phyloP scores from a whole-genome alignment of 495 filamentous ascomycete genomes.

The Chlorociboria aeruginascens region DNA sequence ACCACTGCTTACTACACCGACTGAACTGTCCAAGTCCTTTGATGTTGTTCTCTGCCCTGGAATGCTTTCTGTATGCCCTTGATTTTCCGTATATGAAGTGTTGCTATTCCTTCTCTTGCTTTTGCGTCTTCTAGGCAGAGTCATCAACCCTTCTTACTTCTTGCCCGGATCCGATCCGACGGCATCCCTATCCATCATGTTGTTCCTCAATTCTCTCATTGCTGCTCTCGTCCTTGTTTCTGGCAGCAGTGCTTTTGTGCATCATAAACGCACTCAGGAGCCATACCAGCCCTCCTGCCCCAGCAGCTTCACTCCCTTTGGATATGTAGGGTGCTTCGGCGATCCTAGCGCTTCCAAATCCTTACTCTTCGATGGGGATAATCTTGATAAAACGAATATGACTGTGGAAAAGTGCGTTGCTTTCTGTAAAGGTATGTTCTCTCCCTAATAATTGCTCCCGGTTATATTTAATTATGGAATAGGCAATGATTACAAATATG shows the following conservation, averaged over 20 bases:
- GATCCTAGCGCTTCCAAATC: conserved; percentile 25
- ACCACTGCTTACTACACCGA: no score
- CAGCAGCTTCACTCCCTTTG: conserved; percentile 33
- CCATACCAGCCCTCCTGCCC: conserved; percentile 27
- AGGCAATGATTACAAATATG: conserved; percentile 39
- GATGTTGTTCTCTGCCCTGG: neutral
- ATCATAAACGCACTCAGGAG: conserved; percentile 19
- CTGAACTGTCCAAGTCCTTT: neutral
- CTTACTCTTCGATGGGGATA: conserved; percentile 26
- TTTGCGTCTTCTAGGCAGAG: neutral
- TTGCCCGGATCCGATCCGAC: neutral
- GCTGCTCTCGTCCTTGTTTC: conserved; percentile 22
- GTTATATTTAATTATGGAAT: neutral
- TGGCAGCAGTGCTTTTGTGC: conserved; percentile 22
- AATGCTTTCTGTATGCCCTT: no score
- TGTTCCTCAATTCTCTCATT: conserved; percentile 15
- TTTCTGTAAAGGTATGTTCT: conserved; percentile 34
- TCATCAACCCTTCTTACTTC: neutral
- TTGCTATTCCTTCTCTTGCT: neutral
- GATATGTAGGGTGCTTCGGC: conserved; percentile 39
- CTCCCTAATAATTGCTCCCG: neutral
- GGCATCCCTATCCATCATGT: conserved; percentile 5
- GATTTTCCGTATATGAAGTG: neutral
- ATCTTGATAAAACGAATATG: conserved; percentile 26
- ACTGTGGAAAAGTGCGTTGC: conserved; percentile 39